Base-by-base conservation (phyloP, 129 eudicot genomes). In the Pittosporum tobira region DNA sequence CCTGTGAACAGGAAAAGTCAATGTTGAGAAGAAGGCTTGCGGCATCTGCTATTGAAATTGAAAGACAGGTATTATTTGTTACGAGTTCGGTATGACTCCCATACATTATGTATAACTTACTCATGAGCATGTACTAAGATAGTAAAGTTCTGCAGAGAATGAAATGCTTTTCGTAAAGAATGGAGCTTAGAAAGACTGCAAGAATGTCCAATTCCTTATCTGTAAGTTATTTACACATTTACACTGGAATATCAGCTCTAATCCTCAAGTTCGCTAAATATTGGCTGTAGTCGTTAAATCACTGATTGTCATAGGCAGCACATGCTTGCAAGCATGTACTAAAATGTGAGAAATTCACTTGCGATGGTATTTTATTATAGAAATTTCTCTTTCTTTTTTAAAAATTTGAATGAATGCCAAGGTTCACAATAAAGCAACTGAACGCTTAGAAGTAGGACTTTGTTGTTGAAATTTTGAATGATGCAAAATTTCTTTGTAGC, bases 41-140 rank as follows among this genome's bases (percentile, higher is more conserved):
- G 66, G 83, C 96, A 54, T 76, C 99, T 51, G 84, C 83, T 46
- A 69, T 87, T 29, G 99, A 93, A 72, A 77, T 87, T 43, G 99
- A 93, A 65, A 81, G 77, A 81, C 95, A 88, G 99, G 99, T 93
- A 76, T 50, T 50, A 18, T 7, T 21, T 7, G 3, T 26, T 58
- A 18, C 31, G 25, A 38, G 26, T 1, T 26, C 15, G 12, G 14
- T 19, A 13, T 14, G 24, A 18, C 18, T 64, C 21, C 42, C 0
- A 2, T 16, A 60, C 63, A 49, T 47, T 45, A 60, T 55, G 12
- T 50, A 42, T 26, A 34, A 36, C n/a, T 30, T 57, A 18, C 2
- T 59, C 66, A 28, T 61, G 27, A 24, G 37, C 66, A 48, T 48
- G 57, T 51, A 73, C 43, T 66, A 8, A 45, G 31, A 19, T 34